Conservation (phyloP, 768 basidiomycete species). For the Agrocybe pediades region DNA sequence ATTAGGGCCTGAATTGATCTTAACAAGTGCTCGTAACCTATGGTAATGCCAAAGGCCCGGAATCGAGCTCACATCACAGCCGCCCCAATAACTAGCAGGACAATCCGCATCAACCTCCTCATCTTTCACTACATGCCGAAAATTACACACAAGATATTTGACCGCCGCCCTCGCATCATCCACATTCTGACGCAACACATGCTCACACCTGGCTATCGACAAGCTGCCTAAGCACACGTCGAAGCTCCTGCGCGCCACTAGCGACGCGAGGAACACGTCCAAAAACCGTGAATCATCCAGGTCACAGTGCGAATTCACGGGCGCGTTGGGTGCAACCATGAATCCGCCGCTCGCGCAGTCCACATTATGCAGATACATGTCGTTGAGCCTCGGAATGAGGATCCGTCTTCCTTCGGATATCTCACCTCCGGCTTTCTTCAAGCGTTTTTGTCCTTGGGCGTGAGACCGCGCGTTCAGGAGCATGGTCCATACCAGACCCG, state of each 20-base stretch:
- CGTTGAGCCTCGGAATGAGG: constrained; percentile 34
- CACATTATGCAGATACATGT: constrained; percentile 38
- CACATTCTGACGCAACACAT: constrained; percentile 26
- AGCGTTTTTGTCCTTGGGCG: constrained; percentile 27
- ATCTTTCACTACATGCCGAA: constrained; percentile 27
- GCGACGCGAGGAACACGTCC: constrained; percentile 35
- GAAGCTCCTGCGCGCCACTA: constrained; percentile 30
- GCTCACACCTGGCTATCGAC: constrained; percentile 34
- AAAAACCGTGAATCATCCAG: constrained; percentile 44
- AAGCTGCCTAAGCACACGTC: constrained; percentile 32
- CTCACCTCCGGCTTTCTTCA: constrained; percentile 17
- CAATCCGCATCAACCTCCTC: constrained; percentile 19
- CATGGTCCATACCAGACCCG: constrained; percentile 40
- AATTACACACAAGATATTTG: constrained; percentile 36
- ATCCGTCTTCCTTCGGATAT: constrained; percentile 22
- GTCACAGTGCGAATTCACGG: constrained; percentile 35
- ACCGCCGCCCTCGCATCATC: constrained; percentile 28
- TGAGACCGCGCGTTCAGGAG: constrained; percentile 36
- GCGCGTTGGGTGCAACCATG: constrained; percentile 34
- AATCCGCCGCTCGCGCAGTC: constrained; percentile 42
- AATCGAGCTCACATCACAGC: constrained; percentile 11
- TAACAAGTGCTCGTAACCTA: constrained; percentile 31
- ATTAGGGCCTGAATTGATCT: constrained; percentile 27
- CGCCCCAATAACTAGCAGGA: constrained; percentile 29
- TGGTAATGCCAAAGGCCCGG: constrained; percentile 31